Percentiles rank a stretch among this genome's conserved stretches.
Conservation (phyloP, 345 rosid species). For the Camelina laxa region DNA sequence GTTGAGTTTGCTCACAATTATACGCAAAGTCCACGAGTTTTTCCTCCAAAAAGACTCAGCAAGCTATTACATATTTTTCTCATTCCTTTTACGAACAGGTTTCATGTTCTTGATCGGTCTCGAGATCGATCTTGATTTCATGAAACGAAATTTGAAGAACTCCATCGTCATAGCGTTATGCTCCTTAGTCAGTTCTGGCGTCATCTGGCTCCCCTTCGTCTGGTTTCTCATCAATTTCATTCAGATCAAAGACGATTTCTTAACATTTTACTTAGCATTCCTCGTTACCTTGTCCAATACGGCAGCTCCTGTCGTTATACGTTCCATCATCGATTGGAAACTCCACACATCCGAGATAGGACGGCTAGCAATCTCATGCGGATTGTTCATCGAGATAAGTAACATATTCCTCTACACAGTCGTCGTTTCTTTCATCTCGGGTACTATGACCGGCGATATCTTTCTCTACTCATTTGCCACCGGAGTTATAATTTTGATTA, state of each 20-base stretch:
- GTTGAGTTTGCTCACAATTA: slow-evolving; percentile 66
- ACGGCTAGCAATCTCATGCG: slow-evolving; percentile 59
- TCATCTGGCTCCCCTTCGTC: slow-evolving; percentile 51
- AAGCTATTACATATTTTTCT: slow-evolving; percentile 55
- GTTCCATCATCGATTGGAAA: slow-evolving; percentile 69
- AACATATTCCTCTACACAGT: slow-evolving; percentile 48
- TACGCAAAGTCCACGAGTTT: slow-evolving; percentile 43
- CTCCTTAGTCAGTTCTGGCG: slow-evolving; percentile 43
- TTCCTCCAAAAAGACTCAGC: slow-evolving; percentile 63
- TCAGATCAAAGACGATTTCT: slow-evolving; percentile 19
- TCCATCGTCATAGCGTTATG: slow-evolving; percentile 56
- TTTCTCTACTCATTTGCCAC: slow-evolving; percentile 45
- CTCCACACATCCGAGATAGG: slow-evolving; percentile 72
- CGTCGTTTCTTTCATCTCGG: slow-evolving; percentile 34
- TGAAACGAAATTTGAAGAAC: slow-evolving; percentile 54
- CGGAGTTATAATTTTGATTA: slow-evolving; percentile 42
- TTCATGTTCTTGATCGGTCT: slow-evolving; percentile 87
- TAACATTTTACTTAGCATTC: slow-evolving; percentile 41
- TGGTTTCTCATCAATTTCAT: slow-evolving; percentile 45
- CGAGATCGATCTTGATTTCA: slow-evolving; percentile 63
- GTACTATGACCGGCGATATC: slow-evolving; percentile 35
- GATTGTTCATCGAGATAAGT: slow-evolving; percentile 63
- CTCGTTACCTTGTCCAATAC: slow-evolving; percentile 61
- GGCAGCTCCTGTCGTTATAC: slow-evolving; percentile 70
- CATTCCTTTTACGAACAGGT: slow-evolving; percentile 58